phyloP scores from a whole-genome alignment of 2,329 filamentous ascomycete genomes.

The Ceratocystis albifundus region DNA sequence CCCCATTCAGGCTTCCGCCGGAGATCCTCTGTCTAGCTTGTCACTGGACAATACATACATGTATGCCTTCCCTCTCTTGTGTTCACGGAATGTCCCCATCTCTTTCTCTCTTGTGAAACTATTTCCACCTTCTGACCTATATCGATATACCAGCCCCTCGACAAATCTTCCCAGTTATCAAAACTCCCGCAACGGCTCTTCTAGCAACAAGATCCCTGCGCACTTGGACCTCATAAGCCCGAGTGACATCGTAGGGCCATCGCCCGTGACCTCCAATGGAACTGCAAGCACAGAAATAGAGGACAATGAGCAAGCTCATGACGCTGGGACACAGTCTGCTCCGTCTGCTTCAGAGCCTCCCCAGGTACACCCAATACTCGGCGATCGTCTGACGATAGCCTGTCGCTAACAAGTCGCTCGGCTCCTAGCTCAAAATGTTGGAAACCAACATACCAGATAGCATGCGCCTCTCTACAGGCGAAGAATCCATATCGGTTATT shows the following conservation, averaged over 20 bases:
- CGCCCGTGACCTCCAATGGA: conserved; percentile 74
- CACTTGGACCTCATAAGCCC: conserved; percentile 49
- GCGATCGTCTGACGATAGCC: background rate
- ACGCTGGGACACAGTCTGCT: conserved; percentile 32
- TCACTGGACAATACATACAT: background rate
- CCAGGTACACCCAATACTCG: conserved; percentile 11
- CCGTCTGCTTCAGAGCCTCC: conserved; percentile 15
- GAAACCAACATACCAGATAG: conserved; percentile 47
- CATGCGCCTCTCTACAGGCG: conserved; percentile 49
- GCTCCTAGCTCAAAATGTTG: conserved; percentile 34
- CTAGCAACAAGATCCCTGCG: conserved; percentile 36
- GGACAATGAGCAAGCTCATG: conserved; percentile 54
- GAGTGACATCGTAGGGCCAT: conserved; percentile 64
- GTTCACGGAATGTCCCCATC: background rate
- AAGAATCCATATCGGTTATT: conserved; percentile 81
- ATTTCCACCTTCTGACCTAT: background rate
- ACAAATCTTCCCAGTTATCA: conserved; percentile 32
- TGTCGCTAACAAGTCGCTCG: background rate
- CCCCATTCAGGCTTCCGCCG: background rate
- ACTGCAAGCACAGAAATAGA: conserved; percentile 78
- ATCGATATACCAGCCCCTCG: conserved; percentile 33
- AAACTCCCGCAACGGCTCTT: conserved; percentile 42
- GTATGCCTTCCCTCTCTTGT: background rate
- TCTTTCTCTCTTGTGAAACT: background rate
- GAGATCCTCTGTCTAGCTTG: background rate